phyloP scores from a whole-genome alignment of 2,329 filamentous ascomycete genomes.

The Simplicillium sp. region DNA sequence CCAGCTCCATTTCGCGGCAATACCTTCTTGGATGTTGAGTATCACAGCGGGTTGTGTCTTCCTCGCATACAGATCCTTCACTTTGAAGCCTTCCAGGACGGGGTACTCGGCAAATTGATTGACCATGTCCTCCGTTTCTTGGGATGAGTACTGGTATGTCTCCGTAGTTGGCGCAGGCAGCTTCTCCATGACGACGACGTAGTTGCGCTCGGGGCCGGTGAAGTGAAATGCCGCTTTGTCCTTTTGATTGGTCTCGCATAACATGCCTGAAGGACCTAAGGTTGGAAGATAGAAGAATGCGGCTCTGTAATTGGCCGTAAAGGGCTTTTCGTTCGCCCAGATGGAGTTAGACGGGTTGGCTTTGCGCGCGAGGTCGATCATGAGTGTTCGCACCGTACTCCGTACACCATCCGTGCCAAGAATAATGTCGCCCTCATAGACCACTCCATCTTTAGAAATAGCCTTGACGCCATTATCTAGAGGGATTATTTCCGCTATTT shows the following conservation, averaged over 20 bases:
- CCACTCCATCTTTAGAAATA: conserved; percentile 20
- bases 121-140: too few relatives aligned
- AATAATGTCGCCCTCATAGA: conserved; percentile 23
- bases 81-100: conserved; percentile 13
- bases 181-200: conserved; percentile 23
- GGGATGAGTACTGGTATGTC: too few relatives aligned
- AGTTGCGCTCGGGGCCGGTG: conserved; percentile 16
- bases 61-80: conserved; percentile 18
- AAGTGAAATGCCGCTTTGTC: conserved; percentile 18
- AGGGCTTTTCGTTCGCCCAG: conserved; percentile 2
- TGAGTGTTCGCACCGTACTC: conserved; percentile 21
- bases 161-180: conserved; percentile 15
- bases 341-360: not conserved
- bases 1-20: conserved; percentile 23
- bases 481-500: conserved; percentile 12
- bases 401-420: conserved; percentile 31
- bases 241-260: conserved; percentile 19
- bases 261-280: conserved; percentile 10
- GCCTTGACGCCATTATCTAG: conserved; percentile 15
- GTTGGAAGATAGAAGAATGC: conserved; percentile 11
- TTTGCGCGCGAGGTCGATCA: conserved; percentile 17
- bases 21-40: conserved; percentile 25
- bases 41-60: conserved; percentile 14
- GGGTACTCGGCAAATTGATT: conserved; percentile 12
- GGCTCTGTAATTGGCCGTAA: conserved; percentile 13